Evolutionary conservation across 2,329 filamentous ascomycete genomes (phyloP).

Genomic region (Fusarium stilboides): DNA sequence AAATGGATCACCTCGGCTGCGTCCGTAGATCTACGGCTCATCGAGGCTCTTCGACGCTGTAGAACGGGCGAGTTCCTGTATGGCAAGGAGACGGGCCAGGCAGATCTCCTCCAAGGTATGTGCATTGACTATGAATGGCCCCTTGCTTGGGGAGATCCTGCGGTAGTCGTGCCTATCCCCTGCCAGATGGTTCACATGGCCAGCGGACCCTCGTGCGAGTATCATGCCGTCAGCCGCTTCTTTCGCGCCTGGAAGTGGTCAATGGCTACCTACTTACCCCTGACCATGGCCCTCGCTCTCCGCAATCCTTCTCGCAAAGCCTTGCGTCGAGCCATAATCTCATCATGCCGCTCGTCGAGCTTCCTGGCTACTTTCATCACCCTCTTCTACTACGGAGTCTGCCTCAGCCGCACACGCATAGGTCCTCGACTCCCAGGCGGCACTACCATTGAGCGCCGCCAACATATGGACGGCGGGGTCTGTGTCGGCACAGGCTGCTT

Average conservation of each 20-base stretch:
- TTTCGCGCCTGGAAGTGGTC: slow-evolving; percentile 79
- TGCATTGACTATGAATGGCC: slow-evolving; percentile 80
- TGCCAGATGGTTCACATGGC: slow-evolving; percentile 91
- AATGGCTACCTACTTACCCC: slow-evolving; percentile 81
- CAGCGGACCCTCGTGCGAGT: slow-evolving; percentile 79
- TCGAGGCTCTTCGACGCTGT: slow-evolving; percentile 79
- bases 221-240: slow-evolving; percentile 79
- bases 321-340: slow-evolving; percentile 68
- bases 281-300: slow-evolving; percentile 77
- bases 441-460: slow-evolving; percentile 60
- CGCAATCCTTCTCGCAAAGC: slow-evolving; percentile 62
- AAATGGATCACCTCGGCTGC: slow-evolving; percentile 87
- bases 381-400: slow-evolving; percentile 89
- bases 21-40: slow-evolving; percentile 80
- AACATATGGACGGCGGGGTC: slow-evolving; percentile 72
- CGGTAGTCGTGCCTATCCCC: slow-evolving; percentile 78
- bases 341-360: slow-evolving; percentile 78
- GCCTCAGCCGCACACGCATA: slow-evolving; percentile 80
- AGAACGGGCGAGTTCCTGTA: slow-evolving; percentile 77
- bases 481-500: slow-evolving; percentile 81
- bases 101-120: slow-evolving; percentile 78
- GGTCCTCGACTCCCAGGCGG: slow-evolving; percentile 78
- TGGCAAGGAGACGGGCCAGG: slow-evolving; percentile 80
- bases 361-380: slow-evolving; percentile 85
- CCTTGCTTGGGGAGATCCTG: slow-evolving; percentile 79